Conservation (phyloP, 148 eudicot species). For the Tetragonia tetragonoides region DNA sequence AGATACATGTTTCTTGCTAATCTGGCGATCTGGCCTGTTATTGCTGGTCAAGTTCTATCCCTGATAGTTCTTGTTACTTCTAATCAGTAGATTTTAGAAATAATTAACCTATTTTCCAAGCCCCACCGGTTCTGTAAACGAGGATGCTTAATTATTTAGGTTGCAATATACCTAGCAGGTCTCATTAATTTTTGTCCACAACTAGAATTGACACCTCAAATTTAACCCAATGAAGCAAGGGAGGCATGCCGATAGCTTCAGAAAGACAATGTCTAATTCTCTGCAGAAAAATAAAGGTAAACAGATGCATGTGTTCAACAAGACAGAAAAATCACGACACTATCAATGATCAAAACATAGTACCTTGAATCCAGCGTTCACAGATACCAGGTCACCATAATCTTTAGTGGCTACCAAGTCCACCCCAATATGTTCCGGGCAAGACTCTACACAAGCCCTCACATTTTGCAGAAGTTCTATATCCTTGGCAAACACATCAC, state of each 20-base stretch:
- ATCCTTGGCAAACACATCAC: constrained; percentile 52
- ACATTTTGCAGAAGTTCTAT: constrained; percentile 51
- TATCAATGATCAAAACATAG: not conserved
- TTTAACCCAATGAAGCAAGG: not conserved
- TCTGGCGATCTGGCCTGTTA: too few relatives aligned
- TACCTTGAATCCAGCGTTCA: constrained; percentile 54
- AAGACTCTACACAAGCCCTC: constrained; percentile 41
- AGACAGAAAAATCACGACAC: not conserved
- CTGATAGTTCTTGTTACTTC: too few relatives aligned
- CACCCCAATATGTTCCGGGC: constrained; percentile 36
- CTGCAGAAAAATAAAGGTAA: not conserved
- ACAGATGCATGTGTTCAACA: not conserved
- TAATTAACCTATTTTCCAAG: too few relatives aligned
- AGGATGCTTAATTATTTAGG: too few relatives aligned
- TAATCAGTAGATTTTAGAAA: too few relatives aligned
- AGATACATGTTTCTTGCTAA: too few relatives aligned
- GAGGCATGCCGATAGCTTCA: too few relatives aligned
- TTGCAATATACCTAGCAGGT: not conserved
- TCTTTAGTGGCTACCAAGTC: constrained; percentile 30
- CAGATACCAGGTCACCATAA: constrained; percentile 32
- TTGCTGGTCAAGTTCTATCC: too few relatives aligned
- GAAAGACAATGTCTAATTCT: not conserved
- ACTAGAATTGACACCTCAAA: not conserved
- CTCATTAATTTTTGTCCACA: not conserved
- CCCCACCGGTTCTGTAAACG: too few relatives aligned